A percentile compares a stretch with the other conserved stretches of the same genome.
Conservation (phyloP, 176 grass and related monocot genomes). For the Leersia perrieri region DNA sequence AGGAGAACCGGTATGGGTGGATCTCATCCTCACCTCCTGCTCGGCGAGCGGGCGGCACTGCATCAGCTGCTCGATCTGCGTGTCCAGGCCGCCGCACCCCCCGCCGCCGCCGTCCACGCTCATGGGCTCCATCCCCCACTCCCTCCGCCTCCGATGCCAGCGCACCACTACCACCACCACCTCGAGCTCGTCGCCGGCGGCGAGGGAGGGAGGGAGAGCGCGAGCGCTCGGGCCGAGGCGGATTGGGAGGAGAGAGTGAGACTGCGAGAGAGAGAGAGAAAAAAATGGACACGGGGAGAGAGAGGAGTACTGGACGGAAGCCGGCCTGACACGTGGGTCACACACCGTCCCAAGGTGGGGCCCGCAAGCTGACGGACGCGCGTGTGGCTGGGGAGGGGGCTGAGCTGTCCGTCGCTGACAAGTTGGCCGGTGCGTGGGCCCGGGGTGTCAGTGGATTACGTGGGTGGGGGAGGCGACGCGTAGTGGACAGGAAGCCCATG, state of each 20-base stretch:
- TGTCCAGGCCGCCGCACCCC: conserved; percentile 65
- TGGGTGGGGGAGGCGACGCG: not conserved
- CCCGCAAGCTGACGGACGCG: not conserved
- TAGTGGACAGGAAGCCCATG: not conserved
- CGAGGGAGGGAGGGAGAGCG: not conserved
- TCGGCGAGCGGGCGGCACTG: conserved; percentile 97
- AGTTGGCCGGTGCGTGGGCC: not conserved
- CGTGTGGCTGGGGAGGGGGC: not conserved
- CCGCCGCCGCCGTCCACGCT: conserved; percentile 43
- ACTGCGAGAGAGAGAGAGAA: conserved; percentile 1
- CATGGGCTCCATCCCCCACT: conserved; percentile 42
- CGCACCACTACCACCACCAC: not conserved
- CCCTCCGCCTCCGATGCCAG: not conserved
- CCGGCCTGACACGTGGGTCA: conserved; percentile 22
- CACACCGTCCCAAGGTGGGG: not conserved
- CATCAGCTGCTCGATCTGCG: conserved; percentile 96
- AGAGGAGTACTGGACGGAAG: not conserved
- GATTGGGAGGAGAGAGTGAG: conserved; percentile 5
- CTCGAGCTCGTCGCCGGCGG: conserved; percentile 39
- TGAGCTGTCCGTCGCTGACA: conserved; percentile 2
- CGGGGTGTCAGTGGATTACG: not conserved
- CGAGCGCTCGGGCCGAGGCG: not conserved
- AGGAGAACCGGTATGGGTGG: not conserved
- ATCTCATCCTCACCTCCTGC: conserved; percentile 70
- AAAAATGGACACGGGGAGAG: not conserved